phyloP scores from a whole-genome alignment of 176 grass and related monocot species.

The Carex parvula region DNA sequence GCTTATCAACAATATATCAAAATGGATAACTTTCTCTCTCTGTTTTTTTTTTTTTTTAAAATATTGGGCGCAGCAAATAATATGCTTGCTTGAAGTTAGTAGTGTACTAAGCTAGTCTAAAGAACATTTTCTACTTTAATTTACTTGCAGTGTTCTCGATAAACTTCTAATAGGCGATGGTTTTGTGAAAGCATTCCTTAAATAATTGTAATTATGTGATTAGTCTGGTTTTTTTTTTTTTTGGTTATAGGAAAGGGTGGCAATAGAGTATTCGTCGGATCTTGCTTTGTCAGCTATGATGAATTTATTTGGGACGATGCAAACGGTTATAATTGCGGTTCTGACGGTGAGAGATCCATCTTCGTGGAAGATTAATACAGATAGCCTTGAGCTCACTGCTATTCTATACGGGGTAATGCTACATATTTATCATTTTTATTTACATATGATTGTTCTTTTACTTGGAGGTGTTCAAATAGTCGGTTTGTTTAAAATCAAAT shows the following conservation, averaged over 20 bases:
- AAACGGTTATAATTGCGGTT: slow-evolving; percentile 14
- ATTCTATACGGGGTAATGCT: slow-evolving; percentile 30
- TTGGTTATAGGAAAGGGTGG: slow-evolving; percentile 27
- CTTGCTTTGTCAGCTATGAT: slow-evolving; percentile 34
- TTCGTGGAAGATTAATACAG: slow-evolving; percentile 26
- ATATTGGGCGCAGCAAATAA: background rate
- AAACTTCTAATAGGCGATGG: background rate
- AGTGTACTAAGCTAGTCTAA: background rate
- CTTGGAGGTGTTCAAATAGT: too few species aligned
- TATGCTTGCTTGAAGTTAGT: background rate
- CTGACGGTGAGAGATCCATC: slow-evolving; percentile 22
- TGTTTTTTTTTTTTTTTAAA: background rate
- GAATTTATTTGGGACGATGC: slow-evolving; percentile 19
- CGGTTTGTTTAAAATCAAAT: too few species aligned
- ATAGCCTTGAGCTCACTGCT: slow-evolving; percentile 15
- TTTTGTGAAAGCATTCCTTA: background rate
- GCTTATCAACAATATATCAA: background rate
- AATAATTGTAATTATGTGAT: background rate
- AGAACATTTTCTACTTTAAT: background rate
- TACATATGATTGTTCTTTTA: background rate
- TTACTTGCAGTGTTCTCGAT: background rate
- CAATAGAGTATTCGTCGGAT: slow-evolving; percentile 29
- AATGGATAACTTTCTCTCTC: background rate
- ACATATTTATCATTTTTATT: background rate
- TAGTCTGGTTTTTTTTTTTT: slow-evolving; percentile 1